phyloP scores from a whole-genome alignment of 805 yeast species.

The Saccharomycopsis fibuligera region DNA sequence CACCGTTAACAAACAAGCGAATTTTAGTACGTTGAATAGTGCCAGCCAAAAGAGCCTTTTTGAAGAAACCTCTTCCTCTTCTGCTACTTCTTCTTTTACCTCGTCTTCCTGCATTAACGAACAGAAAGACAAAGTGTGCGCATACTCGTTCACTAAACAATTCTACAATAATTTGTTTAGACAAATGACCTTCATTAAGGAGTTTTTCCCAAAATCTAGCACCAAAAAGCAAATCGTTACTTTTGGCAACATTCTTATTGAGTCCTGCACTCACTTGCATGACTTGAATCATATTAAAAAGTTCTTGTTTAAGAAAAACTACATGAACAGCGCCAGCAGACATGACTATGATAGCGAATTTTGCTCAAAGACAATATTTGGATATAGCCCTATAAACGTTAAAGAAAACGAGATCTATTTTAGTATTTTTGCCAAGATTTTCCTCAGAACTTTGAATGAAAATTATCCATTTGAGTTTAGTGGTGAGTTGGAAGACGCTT shows the following conservation, averaged over 20 bases:
- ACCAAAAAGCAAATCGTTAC: constrained; percentile 8
- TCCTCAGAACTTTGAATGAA: constrained; percentile 20
- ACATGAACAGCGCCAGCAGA: too few relatives aligned
- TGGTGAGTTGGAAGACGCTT: constrained; percentile 13
- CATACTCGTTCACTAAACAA: constrained; percentile 19
- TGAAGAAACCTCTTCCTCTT: background rate
- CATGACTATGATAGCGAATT: background rate
- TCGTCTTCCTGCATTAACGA: too few relatives aligned
- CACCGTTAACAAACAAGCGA: background rate
- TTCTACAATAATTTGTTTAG: constrained; percentile 19
- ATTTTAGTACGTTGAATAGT: background rate
- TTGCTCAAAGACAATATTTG: constrained; percentile 16
- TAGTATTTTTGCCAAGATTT: constrained; percentile 18
- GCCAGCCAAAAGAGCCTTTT: background rate
- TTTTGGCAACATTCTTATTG: constrained; percentile 17
- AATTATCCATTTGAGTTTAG: constrained; percentile 17
- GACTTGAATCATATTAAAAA: background rate
- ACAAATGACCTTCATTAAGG: constrained; percentile 10
- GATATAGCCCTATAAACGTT: constrained; percentile 7
- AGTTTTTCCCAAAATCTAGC: constrained; percentile 11
- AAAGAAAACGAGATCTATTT: constrained; percentile 17
- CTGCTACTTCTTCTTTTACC: background rate
- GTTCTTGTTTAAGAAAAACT: constrained; percentile 5
- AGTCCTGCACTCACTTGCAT: constrained; percentile 1
- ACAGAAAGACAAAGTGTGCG: constrained; percentile 5